Conservation (phyloP, 768 basidiomycete genomes). For the Lenzites betulinus region DNA sequence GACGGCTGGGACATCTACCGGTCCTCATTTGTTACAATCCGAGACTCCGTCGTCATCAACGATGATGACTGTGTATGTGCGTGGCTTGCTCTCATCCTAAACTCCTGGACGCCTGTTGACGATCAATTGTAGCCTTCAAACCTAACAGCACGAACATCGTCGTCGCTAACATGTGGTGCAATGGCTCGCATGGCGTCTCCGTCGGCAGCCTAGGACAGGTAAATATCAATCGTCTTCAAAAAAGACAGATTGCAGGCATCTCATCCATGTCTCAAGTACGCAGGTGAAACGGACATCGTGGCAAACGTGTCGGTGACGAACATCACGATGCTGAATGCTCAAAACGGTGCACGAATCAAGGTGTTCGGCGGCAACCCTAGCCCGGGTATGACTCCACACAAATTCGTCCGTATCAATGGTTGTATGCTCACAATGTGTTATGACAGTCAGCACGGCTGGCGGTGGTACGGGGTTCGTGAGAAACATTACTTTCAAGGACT, state of each 20-base stretch:
- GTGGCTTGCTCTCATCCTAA: conserved; percentile 6
- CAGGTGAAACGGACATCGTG: conserved; percentile 45
- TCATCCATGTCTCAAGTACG: conserved; percentile 29
- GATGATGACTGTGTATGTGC: conserved; percentile 44
- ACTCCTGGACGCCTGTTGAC: neutral
- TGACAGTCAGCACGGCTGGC: conserved; percentile 37
- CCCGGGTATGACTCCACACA: conserved; percentile 28
- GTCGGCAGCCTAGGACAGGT: conserved; percentile 51
- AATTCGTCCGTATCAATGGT: no score
- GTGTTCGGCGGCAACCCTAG: conserved; percentile 48
- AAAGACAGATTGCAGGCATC: no score
- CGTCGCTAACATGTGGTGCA: conserved; percentile 46
- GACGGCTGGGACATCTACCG: conserved; percentile 56
- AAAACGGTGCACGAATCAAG: conserved; percentile 56
- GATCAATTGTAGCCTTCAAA: conserved; percentile 38
- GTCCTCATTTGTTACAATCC: conserved; percentile 37
- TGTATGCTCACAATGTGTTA: neutral
- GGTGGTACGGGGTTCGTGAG: conserved; percentile 46
- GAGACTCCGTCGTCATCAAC: conserved; percentile 42
- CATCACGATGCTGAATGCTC: conserved; percentile 46
- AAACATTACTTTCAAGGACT: conserved; percentile 32
- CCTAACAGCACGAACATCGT: conserved; percentile 47
- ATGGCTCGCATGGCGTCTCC: conserved; percentile 48
- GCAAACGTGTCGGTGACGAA: conserved; percentile 45
- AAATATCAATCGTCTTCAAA: neutral